These are phyloP conservation scores for Trametes sanguinea DNA, from an alignment of 768 basidiomycete genomes.

Conservation along the genomic window DNA sequence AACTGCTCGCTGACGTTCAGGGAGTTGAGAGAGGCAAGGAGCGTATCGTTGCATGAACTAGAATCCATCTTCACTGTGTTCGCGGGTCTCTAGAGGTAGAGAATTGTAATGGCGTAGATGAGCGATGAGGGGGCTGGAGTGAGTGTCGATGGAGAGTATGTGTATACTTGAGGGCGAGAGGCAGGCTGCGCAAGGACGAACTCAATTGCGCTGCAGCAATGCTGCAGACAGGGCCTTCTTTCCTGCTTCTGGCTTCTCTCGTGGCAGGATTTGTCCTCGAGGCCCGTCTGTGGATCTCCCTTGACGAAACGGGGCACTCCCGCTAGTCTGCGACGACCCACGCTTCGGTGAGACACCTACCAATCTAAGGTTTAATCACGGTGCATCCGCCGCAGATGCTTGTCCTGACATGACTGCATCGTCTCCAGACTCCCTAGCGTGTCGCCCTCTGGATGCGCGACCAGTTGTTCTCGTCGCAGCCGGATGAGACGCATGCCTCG, in stretches of 20 bases:
- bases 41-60: too few species aligned
- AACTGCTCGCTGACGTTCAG: too few species aligned
- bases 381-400: not conserved
- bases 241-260: conserved; percentile 7
- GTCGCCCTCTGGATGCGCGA: too few species aligned
- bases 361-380: not conserved
- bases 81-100: too few species aligned
- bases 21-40: too few species aligned
- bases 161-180: not conserved
- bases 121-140: not conserved
- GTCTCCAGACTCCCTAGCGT: too few species aligned
- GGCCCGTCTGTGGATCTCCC: not conserved
- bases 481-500: too few species aligned
- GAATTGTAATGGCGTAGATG: too few species aligned
- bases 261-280: not conserved
- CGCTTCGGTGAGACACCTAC: not conserved
- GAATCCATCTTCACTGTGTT: too few species aligned
- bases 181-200: not conserved
- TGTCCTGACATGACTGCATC: too few species aligned
- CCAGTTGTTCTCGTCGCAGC: too few species aligned
- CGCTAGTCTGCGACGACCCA: not conserved
- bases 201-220: conserved; percentile 5
- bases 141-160: not conserved
- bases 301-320: not conserved
- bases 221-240: conserved; percentile 9